A percentile compares a stretch with the other conserved stretches of the same genome.
Evolutionary conservation across 495 filamentous ascomycete species (phyloP).

Genomic region (Jackrogersella multiformis): DNA sequence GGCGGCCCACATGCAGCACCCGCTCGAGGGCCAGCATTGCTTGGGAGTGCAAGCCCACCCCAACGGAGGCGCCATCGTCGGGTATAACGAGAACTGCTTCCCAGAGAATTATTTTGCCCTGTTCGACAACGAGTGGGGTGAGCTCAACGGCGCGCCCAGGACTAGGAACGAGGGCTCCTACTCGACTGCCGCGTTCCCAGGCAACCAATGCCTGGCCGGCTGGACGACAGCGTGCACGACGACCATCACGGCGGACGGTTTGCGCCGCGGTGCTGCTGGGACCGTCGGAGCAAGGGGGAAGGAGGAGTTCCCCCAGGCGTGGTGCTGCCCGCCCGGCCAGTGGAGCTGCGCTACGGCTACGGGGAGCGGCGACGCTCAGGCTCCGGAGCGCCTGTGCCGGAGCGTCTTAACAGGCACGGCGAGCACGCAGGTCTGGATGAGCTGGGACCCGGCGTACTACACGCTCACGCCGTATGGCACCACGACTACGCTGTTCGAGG

Average conservation of each 20-base stretch:
- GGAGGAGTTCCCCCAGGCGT: constrained; percentile 21
- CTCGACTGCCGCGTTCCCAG: constrained; percentile 21
- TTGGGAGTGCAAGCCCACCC: constrained; percentile 10
- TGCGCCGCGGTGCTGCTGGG: not conserved
- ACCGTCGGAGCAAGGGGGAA: not conserved
- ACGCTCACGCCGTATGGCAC: not conserved
- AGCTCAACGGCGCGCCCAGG: constrained; percentile 8
- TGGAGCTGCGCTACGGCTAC: constrained; percentile 36
- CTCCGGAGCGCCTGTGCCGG: constrained; percentile 27
- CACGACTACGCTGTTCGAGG: constrained; percentile 1
- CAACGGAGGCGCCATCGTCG: not conserved
- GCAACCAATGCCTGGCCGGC: constrained; percentile 23
- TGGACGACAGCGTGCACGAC: constrained; percentile 35
- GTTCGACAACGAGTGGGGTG: constrained; percentile 31
- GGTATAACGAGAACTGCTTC: constrained; percentile 19
- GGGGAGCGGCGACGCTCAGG: not conserved
- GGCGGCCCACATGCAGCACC: constrained; percentile 12
- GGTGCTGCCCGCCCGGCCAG: constrained; percentile 35
- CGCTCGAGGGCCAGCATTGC: constrained; percentile 21
- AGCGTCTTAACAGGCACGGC: constrained; percentile 7
- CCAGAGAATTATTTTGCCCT: constrained; percentile 34
- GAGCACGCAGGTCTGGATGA: constrained; percentile 25
- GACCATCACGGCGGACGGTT: constrained; percentile 12
- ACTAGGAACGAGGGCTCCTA: constrained; percentile 2
- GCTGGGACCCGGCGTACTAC: constrained; percentile 24